Conservation (phyloP, 116 monocot genomes). For the Trichopus zeylanicus region DNA sequence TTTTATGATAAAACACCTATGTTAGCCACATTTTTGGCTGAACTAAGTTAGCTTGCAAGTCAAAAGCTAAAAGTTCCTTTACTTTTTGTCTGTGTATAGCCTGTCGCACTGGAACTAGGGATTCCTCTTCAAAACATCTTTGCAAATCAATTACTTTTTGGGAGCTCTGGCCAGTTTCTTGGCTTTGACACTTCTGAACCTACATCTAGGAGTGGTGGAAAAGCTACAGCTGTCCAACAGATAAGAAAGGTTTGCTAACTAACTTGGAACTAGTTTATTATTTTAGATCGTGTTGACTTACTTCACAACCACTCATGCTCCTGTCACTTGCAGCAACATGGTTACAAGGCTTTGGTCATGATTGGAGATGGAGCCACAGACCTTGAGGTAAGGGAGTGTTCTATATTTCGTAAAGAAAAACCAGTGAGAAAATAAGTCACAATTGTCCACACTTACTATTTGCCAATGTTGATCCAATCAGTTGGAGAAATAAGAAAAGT, state of each 20-base stretch:
- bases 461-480: no score
- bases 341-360: conserved; percentile 74
- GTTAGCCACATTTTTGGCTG: no score
- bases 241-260: conserved; percentile 49
- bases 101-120: conserved; percentile 59
- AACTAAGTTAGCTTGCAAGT: no score
- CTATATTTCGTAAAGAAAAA: no score
- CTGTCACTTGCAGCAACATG: conserved; percentile 40
- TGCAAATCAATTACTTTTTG: conserved; percentile 89
- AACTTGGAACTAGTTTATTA: conserved; percentile 2
- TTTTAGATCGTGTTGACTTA: background rate
- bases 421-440: no score
- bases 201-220: conserved; percentile 91
- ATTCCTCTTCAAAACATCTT: conserved; percentile 77
- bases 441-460: no score
- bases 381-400: conserved; percentile 83
- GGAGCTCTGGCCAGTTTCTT: conserved; percentile 66
- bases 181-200: conserved; percentile 82
- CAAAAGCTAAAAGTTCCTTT: background rate
- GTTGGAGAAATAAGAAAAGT: no score
- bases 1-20: no score
- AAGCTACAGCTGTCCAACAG: conserved; percentile 78
- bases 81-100: background rate
- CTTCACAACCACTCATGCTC: conserved; percentile 1
- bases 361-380: conserved; percentile 99